Base-by-base conservation (phyloP, 139 green algal genomes). In the Zygnema cylindricum region DNA sequence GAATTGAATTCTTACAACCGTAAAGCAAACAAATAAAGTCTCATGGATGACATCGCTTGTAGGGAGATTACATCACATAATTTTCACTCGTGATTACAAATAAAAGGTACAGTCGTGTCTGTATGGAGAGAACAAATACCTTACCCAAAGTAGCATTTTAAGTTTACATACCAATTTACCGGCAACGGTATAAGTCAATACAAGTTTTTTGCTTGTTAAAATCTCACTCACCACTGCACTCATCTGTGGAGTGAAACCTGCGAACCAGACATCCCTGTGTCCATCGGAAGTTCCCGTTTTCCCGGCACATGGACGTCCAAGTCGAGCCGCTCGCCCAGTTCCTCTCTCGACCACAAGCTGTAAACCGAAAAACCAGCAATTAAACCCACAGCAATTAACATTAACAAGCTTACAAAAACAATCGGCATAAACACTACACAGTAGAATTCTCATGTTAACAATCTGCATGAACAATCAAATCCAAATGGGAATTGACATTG, bases 261-360 rank as follows among this genome's bases (percentile, higher is more conserved):
- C 90, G 69, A 95, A 94, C 93, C 93, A 95, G 38, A 84, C 90
- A 86, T 95, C 93, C 23, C 93, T 43, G 79, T 90, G 93, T 41
- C 92, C 93, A 73, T 95, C 93, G 3, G 69, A 90, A 3, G 93
- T 94, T 54, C 93, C 93, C 0, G 93, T 95, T 82, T 95, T 95
- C 35, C 92, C 93, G 1, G 92, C 92, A 0, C 82, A 86, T 33
- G 81, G 91, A 38, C 91, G 88, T 33, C 90, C 92, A 42, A 84
- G 39, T 22, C 22, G 36, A 0, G 92, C 92, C 0, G 88, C 83
- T 32, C 86, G 78, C 3, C 92, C 92, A 0, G 92, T 94, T 39
- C 92, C 92, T 0, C 43, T 43, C 57, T 89, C 81, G 25, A 92
- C 83, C 25, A 79, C 82, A 2, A 55, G 69, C 55, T 91, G 81